Percentiles rank a stretch among this genome's conserved stretches.
These are phyloP conservation scores for Chaetomidium leptoderma DNA, from an alignment of 495 filamentous ascomycete species.

Conservation along the genomic window DNA sequence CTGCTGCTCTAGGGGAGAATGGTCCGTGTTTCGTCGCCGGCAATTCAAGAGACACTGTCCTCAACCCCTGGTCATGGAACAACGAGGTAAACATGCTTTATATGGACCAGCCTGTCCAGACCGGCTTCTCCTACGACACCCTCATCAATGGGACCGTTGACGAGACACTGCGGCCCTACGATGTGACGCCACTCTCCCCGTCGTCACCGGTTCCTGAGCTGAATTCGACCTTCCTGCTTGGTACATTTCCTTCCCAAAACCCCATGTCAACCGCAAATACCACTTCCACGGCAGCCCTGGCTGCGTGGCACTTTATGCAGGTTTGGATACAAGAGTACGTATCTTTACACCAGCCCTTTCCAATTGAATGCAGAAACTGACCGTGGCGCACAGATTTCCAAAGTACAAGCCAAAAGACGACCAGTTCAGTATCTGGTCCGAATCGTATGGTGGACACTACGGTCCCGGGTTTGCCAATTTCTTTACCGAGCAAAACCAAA, in stretches of 20 bases:
- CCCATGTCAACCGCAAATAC: conserved; percentile 52
- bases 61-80: conserved; percentile 57
- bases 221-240: conserved; percentile 48
- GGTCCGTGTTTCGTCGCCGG: conserved; percentile 43
- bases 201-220: conserved; percentile 21
- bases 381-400: conserved; percentile 43
- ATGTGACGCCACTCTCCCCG: conserved; percentile 21
- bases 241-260: conserved; percentile 53
- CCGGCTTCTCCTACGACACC: conserved; percentile 50
- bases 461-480: conserved; percentile 55
- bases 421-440: conserved; percentile 54
- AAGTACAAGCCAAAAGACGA: conserved; percentile 48
- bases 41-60: conserved; percentile 37
- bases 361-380: neutral
- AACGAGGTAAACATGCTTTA: conserved; percentile 67
- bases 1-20: conserved; percentile 58
- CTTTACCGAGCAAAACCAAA: conserved; percentile 56
- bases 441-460: conserved; percentile 58
- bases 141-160: conserved; percentile 41
- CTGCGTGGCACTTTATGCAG: conserved; percentile 66
- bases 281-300: conserved; percentile 54
- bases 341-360: neutral
- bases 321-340: conserved; percentile 45
- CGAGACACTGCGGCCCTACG: conserved; percentile 11
- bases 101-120: conserved; percentile 58